A percentile compares a stretch with the other conserved stretches of the same genome.
These are phyloP conservation scores for Croton setiger DNA, from an alignment of 441 rosid species.

Conservation along the genomic window DNA sequence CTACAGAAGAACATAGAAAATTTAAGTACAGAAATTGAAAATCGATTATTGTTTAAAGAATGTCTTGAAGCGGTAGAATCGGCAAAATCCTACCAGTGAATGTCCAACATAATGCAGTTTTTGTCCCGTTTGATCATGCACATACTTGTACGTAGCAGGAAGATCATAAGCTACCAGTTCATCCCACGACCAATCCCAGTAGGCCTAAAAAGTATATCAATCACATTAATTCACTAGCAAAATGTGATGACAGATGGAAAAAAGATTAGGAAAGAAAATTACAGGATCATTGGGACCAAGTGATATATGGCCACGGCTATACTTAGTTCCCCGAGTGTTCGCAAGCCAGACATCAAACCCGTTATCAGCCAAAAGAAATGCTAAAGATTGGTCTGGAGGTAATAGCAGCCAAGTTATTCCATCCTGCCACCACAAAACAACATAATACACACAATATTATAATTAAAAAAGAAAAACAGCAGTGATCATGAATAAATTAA, in stretches of 20 bases:
- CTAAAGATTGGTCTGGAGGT: conserved; percentile 69
- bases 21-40: not conserved
- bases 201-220: conserved; percentile 35
- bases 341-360: conserved; percentile 92
- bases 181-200: conserved; percentile 94
- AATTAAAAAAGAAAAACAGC: not conserved
- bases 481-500: not conserved
- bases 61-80: not conserved
- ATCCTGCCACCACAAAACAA: conserved; percentile 40
- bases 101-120: conserved; percentile 86
- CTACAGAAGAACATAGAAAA: conserved; percentile 24
- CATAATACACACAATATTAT: not conserved
- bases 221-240: not conserved
- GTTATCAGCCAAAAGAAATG: conserved; percentile 66
- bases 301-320: conserved; percentile 55
- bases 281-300: conserved; percentile 52
- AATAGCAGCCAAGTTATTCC: conserved; percentile 82
- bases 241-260: not conserved
- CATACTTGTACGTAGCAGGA: conserved; percentile 60
- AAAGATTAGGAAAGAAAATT: not conserved
- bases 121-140: conserved; percentile 53
- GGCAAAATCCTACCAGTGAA: conserved; percentile 46
- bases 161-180: conserved; percentile 62
- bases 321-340: conserved; percentile 74
- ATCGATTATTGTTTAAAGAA: not conserved